phyloP scores from a whole-genome alignment of 2,329 filamentous ascomycete genomes.

The Cordyceps cateniannulata region DNA sequence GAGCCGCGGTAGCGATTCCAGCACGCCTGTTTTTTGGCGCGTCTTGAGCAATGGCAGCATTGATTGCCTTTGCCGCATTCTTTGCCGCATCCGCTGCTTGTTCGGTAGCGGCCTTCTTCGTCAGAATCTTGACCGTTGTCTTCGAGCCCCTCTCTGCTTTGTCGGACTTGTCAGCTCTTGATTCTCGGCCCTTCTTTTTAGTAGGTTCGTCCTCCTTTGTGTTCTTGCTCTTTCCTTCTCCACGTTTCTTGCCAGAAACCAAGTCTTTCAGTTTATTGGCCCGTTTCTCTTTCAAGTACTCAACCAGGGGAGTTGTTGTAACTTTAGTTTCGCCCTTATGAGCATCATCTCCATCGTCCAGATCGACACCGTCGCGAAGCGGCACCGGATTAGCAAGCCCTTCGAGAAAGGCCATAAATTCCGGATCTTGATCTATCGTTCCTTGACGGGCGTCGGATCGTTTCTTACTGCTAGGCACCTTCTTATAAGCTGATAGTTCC shows the following conservation, averaged over 20 bases:
- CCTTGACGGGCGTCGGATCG: conserved; percentile 81
- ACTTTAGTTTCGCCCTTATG: conserved; percentile 51
- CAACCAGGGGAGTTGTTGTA: conserved; percentile 81
- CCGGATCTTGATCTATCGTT: conserved; percentile 92
- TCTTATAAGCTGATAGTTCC: conserved; percentile 79
- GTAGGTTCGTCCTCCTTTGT: conserved; percentile 42
- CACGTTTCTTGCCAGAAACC: conserved; percentile 41
- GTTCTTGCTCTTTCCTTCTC: conserved; percentile 44
- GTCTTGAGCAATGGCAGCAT: conserved; percentile 24
- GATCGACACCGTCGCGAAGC: conserved; percentile 37
- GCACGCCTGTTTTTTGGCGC: conserved; percentile 50
- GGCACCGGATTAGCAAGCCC: conserved; percentile 66
- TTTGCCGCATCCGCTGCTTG: conserved; percentile 41
- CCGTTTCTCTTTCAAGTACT: conserved; percentile 88
- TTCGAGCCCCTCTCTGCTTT: conserved; percentile 27
- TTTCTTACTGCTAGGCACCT: conserved; percentile 67
- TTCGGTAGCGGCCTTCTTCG: conserved; percentile 50
- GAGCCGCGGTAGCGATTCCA: conserved; percentile 57
- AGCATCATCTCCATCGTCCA: conserved; percentile 34
- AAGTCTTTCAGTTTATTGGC: conserved; percentile 60
- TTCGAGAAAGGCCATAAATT: conserved; percentile 91
- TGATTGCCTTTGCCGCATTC: conserved; percentile 31
- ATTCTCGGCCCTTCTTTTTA: conserved; percentile 57
- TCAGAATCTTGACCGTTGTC: conserved; percentile 57
- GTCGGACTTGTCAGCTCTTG: conserved; percentile 35